These are phyloP conservation scores for Gracilaria gracilis DNA, from an alignment of 23 red algal species.

Conservation along the genomic window DNA sequence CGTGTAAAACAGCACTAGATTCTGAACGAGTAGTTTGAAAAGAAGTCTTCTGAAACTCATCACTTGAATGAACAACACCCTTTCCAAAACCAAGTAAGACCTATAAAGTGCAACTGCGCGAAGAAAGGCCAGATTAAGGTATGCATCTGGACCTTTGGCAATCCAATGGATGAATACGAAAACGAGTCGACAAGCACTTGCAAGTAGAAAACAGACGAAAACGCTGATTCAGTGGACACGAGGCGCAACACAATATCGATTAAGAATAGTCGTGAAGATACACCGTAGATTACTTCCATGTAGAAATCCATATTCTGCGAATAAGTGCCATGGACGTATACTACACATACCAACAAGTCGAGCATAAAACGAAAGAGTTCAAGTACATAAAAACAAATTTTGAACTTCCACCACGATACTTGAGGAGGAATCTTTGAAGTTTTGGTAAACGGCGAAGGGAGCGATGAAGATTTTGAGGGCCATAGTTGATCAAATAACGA, in stretches of 20 bases:
- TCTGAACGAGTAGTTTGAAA: conserved; percentile 46
- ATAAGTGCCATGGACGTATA: conserved; percentile 74
- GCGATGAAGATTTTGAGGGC: conserved; percentile 1
- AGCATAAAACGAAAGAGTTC: conserved; percentile 44
- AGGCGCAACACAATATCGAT: conserved; percentile 45
- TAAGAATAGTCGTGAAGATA: conserved; percentile 28
- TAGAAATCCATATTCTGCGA: conserved; percentile 39
- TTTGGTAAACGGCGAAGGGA: background rate
- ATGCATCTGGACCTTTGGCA: conserved; percentile 40
- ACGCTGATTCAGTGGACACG: conserved; percentile 40
- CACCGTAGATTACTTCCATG: conserved; percentile 39
- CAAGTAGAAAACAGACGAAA: conserved; percentile 46
- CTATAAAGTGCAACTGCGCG: conserved; percentile 41
- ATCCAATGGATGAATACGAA: conserved; percentile 67
- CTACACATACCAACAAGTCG: conserved; percentile 38
- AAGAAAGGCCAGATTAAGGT: conserved; percentile 77
- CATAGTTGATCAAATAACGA: conserved; percentile 14
- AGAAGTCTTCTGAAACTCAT: conserved; percentile 54
- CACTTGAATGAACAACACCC: conserved; percentile 37
- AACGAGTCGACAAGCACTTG: conserved; percentile 40
- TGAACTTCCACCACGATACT: conserved; percentile 47
- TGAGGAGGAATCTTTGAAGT: conserved; percentile 5
- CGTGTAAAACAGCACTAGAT: conserved; percentile 62
- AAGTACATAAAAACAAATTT: conserved; percentile 46
- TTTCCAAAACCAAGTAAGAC: conserved; percentile 43